Evolutionary conservation across 2,329 filamentous ascomycete genomes (phyloP), one percentile per base, ranked within the genome.

Genomic region (Claviceps quebecensis): DNA sequence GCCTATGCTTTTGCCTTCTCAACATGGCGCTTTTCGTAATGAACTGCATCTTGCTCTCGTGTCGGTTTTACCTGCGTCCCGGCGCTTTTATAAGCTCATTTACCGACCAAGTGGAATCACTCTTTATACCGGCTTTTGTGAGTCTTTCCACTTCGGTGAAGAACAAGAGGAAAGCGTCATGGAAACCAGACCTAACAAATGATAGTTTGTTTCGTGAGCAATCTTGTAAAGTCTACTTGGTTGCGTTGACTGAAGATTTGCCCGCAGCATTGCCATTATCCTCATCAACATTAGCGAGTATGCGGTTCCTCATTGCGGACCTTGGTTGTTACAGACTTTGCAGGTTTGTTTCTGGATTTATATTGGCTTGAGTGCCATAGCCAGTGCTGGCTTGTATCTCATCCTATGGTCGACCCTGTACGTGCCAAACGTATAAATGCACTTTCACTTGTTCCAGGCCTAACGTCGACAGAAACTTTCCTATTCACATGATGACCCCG

Each of bases 401-500:
- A 76, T 85, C 41, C 71, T 91, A 62, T 88, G 76, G 76, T 80
- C 76, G 2, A 79, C 76, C 0, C 69, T 75, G 75, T 77, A 64
- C 55, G 71, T 59, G 8, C 22, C 17, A 5, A 49, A 34, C 29
- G 9, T 39, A 17, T 22, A 5, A 19, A 19, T 36, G 13, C 13
- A 43, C 34, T 38, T 36, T 37, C 48, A 26, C 13, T 3, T 16
- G 14, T 6, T n/a, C n/a, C 29, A 22, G 13, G 22, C 8, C 49
- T 47, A 44, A 51, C 17, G 36, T 38, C 16, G 11, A 45, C 17
- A 77, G 69, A 66, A 68, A 70, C 26, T 75, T 75, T 47, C 74
- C 87, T 0, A 86, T 93, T 47, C 83, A 86, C 37, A 81, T 81
- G 49, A 93, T 94, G 87, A 93, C 87, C 0, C 87, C 87, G 0